phyloP scores from a whole-genome alignment of 345 rosid species.

The Ceriops tagal region DNA sequence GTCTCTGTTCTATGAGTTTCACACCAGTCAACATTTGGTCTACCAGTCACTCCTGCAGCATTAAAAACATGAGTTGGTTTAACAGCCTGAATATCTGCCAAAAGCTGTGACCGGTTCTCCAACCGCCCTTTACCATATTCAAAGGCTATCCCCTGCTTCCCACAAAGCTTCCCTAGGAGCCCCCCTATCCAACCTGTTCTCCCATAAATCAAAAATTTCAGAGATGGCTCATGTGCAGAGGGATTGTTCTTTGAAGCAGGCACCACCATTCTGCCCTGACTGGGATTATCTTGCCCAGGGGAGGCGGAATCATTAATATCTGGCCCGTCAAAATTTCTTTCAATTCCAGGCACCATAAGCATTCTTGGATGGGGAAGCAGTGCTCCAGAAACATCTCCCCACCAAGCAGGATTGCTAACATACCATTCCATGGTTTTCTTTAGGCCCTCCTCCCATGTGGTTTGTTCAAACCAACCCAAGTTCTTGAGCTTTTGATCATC shows the following conservation, averaged over 20 bases:
- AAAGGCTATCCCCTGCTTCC: slow-evolving; percentile 20
- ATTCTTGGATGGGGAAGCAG: slow-evolving; percentile 21
- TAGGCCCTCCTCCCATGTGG: slow-evolving; percentile 17
- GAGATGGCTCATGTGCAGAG: background rate
- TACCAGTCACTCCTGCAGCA: slow-evolving; percentile 24
- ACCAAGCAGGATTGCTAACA: slow-evolving; percentile 11
- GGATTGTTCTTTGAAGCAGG: slow-evolving; percentile 1
- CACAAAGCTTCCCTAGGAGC: slow-evolving; percentile 19
- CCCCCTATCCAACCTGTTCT: slow-evolving; percentile 25
- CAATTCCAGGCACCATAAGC: slow-evolving; percentile 23
- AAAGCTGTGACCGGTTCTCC: slow-evolving; percentile 14
- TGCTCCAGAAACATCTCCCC: slow-evolving; percentile 10
- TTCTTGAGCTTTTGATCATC: slow-evolving; percentile 19
- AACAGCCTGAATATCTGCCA: slow-evolving; percentile 17
- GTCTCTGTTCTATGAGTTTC: slow-evolving; percentile 21
- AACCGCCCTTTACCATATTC: slow-evolving; percentile 23
- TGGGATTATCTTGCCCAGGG: background rate
- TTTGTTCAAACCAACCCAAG: slow-evolving; percentile 21
- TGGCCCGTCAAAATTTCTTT: background rate
- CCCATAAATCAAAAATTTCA: slow-evolving; percentile 18
- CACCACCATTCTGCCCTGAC: slow-evolving; percentile 6
- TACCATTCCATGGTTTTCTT: slow-evolving; percentile 25
- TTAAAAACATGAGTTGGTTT: slow-evolving; percentile 22
- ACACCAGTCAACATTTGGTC: slow-evolving; percentile 29
- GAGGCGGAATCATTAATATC: background rate